phyloP scores from a whole-genome alignment of 257 asterid species.

The Petrea volubilis region DNA sequence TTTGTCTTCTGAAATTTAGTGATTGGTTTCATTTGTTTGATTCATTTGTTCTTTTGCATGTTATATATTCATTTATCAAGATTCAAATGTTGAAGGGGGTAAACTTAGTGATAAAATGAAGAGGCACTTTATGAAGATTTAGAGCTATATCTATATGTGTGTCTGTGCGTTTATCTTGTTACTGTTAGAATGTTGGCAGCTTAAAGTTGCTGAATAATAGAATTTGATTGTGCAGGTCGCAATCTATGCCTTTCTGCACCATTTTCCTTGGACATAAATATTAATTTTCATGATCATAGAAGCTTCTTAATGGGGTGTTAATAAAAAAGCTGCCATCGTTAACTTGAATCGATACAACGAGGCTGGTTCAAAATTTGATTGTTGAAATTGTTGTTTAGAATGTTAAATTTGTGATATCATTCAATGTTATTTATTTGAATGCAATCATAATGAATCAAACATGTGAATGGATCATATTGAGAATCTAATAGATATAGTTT shows the following conservation, averaged over 20 bases:
- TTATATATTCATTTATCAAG: not conserved
- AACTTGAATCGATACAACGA: not conserved
- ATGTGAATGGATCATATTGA: not conserved
- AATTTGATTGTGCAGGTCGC: not conserved
- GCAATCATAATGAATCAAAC: too few species aligned
- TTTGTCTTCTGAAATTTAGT: conserved; percentile 1
- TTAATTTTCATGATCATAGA: not conserved
- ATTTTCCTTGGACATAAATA: not conserved
- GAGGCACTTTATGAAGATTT: not conserved
- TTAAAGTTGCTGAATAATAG: not conserved
- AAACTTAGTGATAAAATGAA: not conserved
- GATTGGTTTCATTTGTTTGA: not conserved
- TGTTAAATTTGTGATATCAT: too few species aligned
- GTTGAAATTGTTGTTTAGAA: too few species aligned
- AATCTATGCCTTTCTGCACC: not conserved
- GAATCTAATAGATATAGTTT: not conserved
- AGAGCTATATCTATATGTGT: too few species aligned
- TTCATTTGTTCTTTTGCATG: not conserved
- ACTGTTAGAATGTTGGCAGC: too few species aligned
- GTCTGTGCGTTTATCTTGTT: too few species aligned
- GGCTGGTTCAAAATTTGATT: not conserved
- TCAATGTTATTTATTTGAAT: too few species aligned
- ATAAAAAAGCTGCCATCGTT: not conserved
- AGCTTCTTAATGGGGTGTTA: not conserved
- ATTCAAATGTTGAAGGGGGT: not conserved